Conservation (phyloP, 2,329 filamentous ascomycete genomes). For the Trichoderma harzianum region DNA sequence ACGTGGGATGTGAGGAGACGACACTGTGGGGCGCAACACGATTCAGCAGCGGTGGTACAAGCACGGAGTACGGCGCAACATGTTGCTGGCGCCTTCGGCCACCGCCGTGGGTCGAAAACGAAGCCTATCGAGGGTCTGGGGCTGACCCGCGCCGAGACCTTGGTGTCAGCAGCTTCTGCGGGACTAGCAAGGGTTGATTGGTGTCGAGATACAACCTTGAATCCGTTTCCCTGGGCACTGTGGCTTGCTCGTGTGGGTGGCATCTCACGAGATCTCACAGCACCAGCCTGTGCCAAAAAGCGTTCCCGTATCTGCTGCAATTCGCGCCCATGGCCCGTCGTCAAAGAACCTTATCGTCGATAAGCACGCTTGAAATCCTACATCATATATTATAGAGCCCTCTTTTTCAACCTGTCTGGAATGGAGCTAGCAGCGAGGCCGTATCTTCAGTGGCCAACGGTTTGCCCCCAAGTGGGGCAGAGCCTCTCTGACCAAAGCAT, state of each 20-base stretch:
- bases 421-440: neutral
- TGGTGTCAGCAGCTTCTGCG: conserved; percentile 18
- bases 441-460: neutral
- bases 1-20: conserved; percentile 7
- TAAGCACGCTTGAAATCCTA: neutral
- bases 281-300: neutral
- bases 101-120: conserved; percentile 14
- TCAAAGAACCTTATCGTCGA: conserved; percentile 14
- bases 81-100: conserved; percentile 18
- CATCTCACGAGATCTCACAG: conserved; percentile 13
- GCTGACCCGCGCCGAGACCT: conserved; percentile 15
- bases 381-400: neutral
- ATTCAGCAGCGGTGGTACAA: conserved; percentile 15
- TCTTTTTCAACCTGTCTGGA: neutral
- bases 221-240: conserved; percentile 13
- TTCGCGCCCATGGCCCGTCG: neutral
- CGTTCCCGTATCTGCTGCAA: neutral
- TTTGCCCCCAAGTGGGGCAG: conserved; percentile 13
- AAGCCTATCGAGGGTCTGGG: conserved; percentile 18
- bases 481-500: conserved; percentile 1
- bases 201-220: conserved; percentile 6
- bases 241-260: conserved; percentile 5
- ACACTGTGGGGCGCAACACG: conserved; percentile 14
- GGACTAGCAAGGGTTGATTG: conserved; percentile 16
- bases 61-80: conserved; percentile 15